Percentiles rank a stretch among this genome's conserved stretches.
Conservation (phyloP, 768 basidiomycete genomes). For the Coprinopsis strossmayeri region DNA sequence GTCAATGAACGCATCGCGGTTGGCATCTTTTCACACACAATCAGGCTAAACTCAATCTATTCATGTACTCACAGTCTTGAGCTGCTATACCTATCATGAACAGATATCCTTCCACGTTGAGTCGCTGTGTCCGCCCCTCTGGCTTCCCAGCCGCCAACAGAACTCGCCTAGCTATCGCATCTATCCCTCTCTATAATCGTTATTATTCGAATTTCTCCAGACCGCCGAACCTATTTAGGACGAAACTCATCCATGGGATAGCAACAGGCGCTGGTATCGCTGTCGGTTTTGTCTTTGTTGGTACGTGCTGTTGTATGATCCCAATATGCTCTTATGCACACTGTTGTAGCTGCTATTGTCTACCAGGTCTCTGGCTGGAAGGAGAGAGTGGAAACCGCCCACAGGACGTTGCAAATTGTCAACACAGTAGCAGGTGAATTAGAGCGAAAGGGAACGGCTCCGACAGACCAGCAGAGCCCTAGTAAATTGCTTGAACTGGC, state of each 20-base stretch:
- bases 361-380: slow-evolving; percentile 37
- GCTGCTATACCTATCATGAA: no score
- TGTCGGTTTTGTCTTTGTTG: neutral
- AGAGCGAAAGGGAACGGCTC: slow-evolving; percentile 13
- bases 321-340: no score
- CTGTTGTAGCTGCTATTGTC: slow-evolving; percentile 30
- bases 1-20: no score
- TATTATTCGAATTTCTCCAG: neutral
- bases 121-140: no score
- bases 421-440: slow-evolving; percentile 10
- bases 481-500: slow-evolving; percentile 28
- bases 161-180: no score
- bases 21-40: no score
- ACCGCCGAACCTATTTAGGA: neutral
- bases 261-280: neutral
- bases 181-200: no score
- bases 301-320: no score
- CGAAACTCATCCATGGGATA: neutral
- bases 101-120: no score
- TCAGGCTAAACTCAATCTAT: no score
- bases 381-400: slow-evolving; percentile 27
- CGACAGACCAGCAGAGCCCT: slow-evolving; percentile 15
- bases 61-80: no score
- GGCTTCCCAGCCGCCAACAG: no score
- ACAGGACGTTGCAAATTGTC: slow-evolving; percentile 16